These are phyloP conservation scores for Zygosaccharomyces rouxii DNA, from an alignment of 805 yeast species.

Conservation along the genomic window DNA sequence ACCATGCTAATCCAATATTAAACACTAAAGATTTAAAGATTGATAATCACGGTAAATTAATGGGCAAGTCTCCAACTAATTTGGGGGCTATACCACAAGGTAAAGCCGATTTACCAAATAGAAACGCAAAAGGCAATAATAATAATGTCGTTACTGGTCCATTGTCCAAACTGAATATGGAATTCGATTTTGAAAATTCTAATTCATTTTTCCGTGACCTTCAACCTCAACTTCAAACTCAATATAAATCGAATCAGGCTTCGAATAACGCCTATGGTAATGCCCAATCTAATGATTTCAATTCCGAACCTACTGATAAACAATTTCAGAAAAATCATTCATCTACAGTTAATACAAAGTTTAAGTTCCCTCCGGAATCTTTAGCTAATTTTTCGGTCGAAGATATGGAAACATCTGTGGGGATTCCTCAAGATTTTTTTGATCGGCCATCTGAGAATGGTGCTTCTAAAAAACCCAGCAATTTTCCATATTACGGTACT, in stretches of 20 bases:
- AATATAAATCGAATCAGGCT: background rate
- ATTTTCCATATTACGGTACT: constrained; percentile 4
- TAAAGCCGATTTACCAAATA: background rate
- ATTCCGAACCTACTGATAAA: background rate
- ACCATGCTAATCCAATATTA: constrained; percentile 13
- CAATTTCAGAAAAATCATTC: background rate
- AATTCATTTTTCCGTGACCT: constrained; percentile 16
- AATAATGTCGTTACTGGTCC: background rate
- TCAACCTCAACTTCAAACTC: background rate
- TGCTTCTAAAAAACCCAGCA: background rate
- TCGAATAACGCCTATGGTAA: background rate
- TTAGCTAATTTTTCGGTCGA: constrained; percentile 11
- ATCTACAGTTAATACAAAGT: background rate
- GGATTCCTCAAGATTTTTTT: constrained; percentile 2
- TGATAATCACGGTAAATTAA: constrained; percentile 2
- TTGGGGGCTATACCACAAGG: background rate
- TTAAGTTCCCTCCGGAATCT: constrained; percentile 11
- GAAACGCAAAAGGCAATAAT: background rate
- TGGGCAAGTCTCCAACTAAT: background rate
- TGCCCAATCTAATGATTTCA: background rate
- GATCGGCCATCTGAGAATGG: background rate
- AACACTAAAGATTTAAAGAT: constrained; percentile 10
- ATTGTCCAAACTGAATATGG: constrained; percentile 20
- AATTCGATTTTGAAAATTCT: constrained; percentile 28
- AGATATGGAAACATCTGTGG: constrained; percentile 5